Evolutionary conservation across 192 early-diverging fungal genomes (phyloP).

Genomic region (Haplosporangium gracile): DNA sequence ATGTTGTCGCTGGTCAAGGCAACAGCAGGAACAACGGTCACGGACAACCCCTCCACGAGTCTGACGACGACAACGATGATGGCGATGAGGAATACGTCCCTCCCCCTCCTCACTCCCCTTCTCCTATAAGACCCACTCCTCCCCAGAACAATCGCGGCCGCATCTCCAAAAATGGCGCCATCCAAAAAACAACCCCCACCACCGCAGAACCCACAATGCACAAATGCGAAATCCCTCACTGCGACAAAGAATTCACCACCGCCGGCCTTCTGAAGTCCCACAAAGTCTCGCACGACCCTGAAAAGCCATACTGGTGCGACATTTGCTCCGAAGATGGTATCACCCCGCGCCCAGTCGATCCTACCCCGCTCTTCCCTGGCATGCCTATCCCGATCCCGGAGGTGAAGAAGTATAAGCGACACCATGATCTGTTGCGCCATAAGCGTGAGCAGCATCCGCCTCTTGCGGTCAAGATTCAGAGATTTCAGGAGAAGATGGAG

Average conservation of each 20-base stretch:
- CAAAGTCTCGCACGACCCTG: slow-evolving; percentile 30
- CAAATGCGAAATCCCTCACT: background rate
- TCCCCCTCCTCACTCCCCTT: no score
- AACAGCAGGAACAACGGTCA: no score
- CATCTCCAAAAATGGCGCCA: no score
- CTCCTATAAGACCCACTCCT: no score
- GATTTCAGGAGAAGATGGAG: background rate
- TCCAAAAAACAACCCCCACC: no score
- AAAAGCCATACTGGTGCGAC: slow-evolving; percentile 42
- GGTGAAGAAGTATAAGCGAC: slow-evolving; percentile 44
- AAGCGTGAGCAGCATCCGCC: slow-evolving; percentile 49
- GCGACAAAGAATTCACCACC: slow-evolving; percentile 14
- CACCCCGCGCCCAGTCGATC: background rate
- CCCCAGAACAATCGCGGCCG: no score
- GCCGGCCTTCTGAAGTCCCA: slow-evolving; percentile 32
- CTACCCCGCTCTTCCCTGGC: background rate
- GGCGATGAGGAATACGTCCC: no score
- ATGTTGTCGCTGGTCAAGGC: no score
- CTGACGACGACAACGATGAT: no score
- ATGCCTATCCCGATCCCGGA: background rate
- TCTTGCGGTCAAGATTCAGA: slow-evolving; percentile 21
- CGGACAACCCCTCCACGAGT: no score
- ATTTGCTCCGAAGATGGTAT: slow-evolving; percentile 31
- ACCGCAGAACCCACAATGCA: no score
- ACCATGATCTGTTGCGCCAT: slow-evolving; percentile 48